A percentile compares a stretch with the other conserved stretches of the same genome.
phyloP scores from a whole-genome alignment of 75 land plant genomes.

The Cunninghamia lanceolata region DNA sequence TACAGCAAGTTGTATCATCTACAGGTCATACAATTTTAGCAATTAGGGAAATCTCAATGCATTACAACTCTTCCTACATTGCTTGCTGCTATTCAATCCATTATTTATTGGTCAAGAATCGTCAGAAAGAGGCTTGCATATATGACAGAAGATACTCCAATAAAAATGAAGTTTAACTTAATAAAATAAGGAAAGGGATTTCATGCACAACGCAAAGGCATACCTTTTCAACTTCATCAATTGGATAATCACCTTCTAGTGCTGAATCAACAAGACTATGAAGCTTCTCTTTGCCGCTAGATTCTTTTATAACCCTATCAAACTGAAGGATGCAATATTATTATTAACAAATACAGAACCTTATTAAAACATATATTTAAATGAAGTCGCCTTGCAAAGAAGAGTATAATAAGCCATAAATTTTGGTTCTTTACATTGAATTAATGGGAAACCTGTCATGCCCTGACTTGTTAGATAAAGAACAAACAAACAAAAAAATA shows the following conservation, averaged over 20 bases:
- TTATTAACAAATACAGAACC: background rate
- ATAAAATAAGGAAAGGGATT: background rate
- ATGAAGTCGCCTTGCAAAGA: background rate
- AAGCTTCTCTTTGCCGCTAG: conserved; percentile 4
- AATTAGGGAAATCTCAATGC: background rate
- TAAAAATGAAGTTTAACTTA: background rate
- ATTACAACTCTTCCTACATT: background rate
- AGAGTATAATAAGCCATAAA: background rate
- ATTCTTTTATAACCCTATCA: background rate
- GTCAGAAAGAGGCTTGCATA: background rate
- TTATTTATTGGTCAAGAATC: background rate
- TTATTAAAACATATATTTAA: background rate
- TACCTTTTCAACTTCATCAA: conserved; percentile 22
- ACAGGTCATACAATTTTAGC: background rate
- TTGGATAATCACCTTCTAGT: conserved; percentile 7
- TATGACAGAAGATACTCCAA: background rate
- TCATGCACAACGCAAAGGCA: background rate
- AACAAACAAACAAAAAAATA: no score
- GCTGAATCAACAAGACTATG: conserved; percentile 15
- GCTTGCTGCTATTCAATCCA: background rate
- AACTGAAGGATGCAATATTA: conserved; percentile 4
- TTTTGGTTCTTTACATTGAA: background rate
- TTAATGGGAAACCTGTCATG: background rate
- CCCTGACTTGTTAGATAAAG: no score
- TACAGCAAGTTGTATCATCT: conserved; percentile 1